These are phyloP conservation scores for Pseudozyma flocculosa DNA, from an alignment of 1,284 basidiomycete species.

Conservation along the genomic window DNA sequence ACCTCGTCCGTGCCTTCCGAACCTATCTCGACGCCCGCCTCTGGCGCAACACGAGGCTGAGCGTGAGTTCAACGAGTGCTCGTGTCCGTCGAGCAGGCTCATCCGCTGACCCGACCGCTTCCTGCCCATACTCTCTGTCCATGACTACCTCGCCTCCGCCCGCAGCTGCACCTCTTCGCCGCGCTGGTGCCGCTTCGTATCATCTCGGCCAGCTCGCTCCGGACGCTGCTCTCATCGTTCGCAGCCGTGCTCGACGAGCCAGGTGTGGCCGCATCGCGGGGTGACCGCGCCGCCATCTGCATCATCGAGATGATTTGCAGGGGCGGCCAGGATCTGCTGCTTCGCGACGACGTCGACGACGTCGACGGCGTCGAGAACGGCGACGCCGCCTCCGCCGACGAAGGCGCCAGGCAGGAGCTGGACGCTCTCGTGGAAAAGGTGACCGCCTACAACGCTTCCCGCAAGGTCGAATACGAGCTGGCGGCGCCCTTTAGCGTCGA, in stretches of 20 bases:
- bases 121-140: constrained; percentile 1
- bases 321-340: constrained; percentile 43
- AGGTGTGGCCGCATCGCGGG: constrained; percentile 80
- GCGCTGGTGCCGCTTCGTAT: constrained; percentile 65
- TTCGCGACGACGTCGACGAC: too few relatives aligned
- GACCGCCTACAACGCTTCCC: constrained; percentile 33
- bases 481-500: constrained; percentile 32
- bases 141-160: background rate
- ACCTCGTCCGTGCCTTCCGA: constrained; percentile 50
- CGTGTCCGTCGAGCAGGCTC: too few relatives aligned
- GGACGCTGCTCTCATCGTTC: constrained; percentile 75
- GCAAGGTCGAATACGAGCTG: constrained; percentile 41
- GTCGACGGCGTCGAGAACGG: background rate
- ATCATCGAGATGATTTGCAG: constrained; percentile 75
- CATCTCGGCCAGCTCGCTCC: constrained; percentile 73
- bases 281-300: constrained; percentile 78
- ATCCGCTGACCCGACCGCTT: constrained; percentile 25
- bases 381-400: constrained; percentile 4
- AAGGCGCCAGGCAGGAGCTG: constrained; percentile 17
- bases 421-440: constrained; percentile 46
- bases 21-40: constrained; percentile 50
- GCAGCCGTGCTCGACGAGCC: constrained; percentile 84
- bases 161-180: constrained; percentile 42
- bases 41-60: constrained; percentile 54
- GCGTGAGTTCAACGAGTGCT: too few relatives aligned